phyloP scores from a whole-genome alignment of 139 green algal species.

The Chlamydomonas sphaeroides region DNA sequence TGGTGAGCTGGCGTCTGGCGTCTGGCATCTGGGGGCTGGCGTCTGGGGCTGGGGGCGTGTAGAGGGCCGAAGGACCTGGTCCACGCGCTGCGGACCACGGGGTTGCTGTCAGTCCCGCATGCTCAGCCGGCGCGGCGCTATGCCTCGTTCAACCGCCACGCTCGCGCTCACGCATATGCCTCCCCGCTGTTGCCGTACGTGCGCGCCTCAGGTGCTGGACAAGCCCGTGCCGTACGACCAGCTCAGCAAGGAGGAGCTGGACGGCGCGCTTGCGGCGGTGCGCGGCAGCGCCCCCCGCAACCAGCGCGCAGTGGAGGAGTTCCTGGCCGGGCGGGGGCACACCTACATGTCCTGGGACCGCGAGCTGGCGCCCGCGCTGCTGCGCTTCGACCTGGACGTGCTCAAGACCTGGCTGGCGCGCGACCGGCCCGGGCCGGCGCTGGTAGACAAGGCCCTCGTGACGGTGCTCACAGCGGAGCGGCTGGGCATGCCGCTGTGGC shows the following conservation, averaged over 20 bases:
- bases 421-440: background rate
- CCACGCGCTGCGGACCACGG: no score
- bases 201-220: conserved; percentile 12
- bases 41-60: no score
- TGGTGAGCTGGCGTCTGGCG: no score
- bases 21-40: no score
- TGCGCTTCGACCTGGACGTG: background rate
- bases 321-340: background rate
- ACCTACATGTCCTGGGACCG: background rate
- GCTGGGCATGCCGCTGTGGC: background rate
- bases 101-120: no score
- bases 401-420: background rate
- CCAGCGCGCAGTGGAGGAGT: conserved; percentile 17
- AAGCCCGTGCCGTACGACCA: conserved; percentile 12
- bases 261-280: background rate
- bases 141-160: no score
- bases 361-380: background rate
- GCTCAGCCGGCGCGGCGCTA: no score
- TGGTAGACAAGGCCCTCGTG: conserved; percentile 12
- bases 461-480: conserved; percentile 7
- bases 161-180: no score
- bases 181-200: no score
- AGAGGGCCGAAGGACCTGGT: no score
- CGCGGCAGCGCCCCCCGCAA: background rate
- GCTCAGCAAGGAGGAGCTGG: conserved; percentile 20